Evolutionary conservation across 225 moss, liverwort and hornwort genomes (phyloP).

Genomic region (Rhytidiadelphus loreus): DNA sequence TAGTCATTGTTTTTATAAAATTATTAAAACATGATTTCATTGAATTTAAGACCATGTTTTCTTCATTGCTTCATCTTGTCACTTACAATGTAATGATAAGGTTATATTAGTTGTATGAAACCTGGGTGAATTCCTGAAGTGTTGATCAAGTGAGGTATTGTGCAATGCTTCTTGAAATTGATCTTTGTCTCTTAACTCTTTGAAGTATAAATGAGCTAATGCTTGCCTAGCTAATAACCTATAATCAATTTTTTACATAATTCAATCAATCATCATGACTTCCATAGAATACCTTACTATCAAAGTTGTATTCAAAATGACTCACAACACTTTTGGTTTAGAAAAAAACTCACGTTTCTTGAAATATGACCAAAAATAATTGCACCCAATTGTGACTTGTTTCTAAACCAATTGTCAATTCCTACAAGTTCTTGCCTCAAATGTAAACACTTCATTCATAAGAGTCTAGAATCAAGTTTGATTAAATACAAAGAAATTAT

Average conservation of each 20-base stretch:
- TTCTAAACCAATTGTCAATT: too few species aligned
- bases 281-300: too few species aligned
- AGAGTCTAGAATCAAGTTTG: too few species aligned
- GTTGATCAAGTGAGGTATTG: not conserved
- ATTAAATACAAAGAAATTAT: too few species aligned
- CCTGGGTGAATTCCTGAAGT: not conserved
- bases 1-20: not conserved
- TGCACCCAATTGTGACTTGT: not conserved
- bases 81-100: not conserved
- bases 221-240: constrained; percentile 67
- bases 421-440: not conserved
- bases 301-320: not conserved
- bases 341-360: rapidly evolving
- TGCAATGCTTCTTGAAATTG: constrained; percentile 38
- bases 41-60: not conserved
- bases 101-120: not conserved
- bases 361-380: not conserved
- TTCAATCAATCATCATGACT: too few species aligned
- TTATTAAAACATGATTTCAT: not conserved
- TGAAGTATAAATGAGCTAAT: constrained; percentile 60
- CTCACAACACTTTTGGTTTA: not conserved
- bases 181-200: constrained; percentile 64
- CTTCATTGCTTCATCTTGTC: not conserved
- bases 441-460: too few species aligned
- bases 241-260: not conserved